Conservation (phyloP, 2,329 filamentous ascomycete species). For the Botrytis elliptica region DNA sequence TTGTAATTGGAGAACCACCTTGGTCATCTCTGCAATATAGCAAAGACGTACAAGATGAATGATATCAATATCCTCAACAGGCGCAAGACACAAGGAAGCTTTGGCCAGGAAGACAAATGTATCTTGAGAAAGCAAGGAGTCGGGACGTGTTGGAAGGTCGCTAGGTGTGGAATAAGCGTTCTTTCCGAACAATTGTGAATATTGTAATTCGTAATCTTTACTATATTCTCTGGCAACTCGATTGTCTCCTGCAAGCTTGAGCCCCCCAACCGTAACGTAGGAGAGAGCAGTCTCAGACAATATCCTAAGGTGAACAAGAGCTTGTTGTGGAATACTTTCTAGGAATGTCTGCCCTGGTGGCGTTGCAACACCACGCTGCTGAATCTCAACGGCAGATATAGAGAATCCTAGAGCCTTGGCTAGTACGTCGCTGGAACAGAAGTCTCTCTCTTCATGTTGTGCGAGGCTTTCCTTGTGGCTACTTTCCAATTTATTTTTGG, state of each 20-base stretch:
- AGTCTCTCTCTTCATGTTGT: constrained; percentile 38
- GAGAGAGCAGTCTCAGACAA: constrained; percentile 85
- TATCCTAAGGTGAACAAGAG: constrained; percentile 82
- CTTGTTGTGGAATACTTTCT: constrained; percentile 79
- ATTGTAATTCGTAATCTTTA: constrained; percentile 67
- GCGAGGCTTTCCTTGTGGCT: not conserved
- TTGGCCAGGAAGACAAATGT: constrained; percentile 80
- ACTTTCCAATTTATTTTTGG: constrained; percentile 52
- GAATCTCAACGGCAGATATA: constrained; percentile 85
- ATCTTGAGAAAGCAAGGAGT: constrained; percentile 66
- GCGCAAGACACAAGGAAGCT: constrained; percentile 67
- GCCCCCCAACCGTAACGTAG: constrained; percentile 74
- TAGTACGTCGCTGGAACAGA: constrained; percentile 58
- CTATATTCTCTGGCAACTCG: constrained; percentile 65
- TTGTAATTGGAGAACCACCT: constrained; percentile 64
- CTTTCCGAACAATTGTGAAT: constrained; percentile 66
- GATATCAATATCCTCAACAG: constrained; percentile 69
- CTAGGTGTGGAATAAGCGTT: constrained; percentile 17
- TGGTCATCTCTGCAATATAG: constrained; percentile 87
- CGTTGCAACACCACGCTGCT: constrained; percentile 79
- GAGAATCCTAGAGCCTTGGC: constrained; percentile 74
- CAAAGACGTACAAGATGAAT: constrained; percentile 79
- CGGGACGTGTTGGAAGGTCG: constrained; percentile 14
- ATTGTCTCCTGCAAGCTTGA: constrained; percentile 59
- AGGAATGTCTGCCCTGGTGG: constrained; percentile 72